phyloP scores from a whole-genome alignment of 306 rosid species.

The Potentilla sterilis region DNA sequence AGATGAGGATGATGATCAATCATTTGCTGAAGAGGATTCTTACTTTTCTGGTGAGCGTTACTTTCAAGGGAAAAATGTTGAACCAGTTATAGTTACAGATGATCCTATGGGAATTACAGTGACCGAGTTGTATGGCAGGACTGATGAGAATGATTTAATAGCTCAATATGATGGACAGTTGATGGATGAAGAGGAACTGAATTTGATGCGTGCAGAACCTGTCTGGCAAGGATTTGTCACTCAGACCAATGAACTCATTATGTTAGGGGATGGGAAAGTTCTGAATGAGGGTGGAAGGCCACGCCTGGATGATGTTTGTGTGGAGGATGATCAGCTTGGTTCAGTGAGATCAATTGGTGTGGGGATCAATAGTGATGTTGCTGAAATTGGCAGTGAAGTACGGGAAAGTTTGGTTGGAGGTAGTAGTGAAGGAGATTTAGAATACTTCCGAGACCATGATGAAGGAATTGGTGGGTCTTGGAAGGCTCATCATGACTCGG shows the following conservation, averaged over 20 bases:
- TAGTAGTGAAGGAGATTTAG: constrained; percentile 81
- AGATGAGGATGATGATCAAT: constrained; percentile 94
- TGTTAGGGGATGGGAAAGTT: constrained; percentile 71
- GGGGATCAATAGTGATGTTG: constrained; percentile 88
- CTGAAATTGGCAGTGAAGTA: constrained; percentile 85
- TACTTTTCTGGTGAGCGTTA: constrained; percentile 90
- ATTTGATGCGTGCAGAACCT: constrained; percentile 84
- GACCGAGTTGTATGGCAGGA: constrained; percentile 70
- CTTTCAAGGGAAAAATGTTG: constrained; percentile 66
- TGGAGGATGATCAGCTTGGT: constrained; percentile 86
- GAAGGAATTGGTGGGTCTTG: constrained; percentile 50
- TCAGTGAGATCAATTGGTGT: constrained; percentile 98
- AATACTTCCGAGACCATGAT: constrained; percentile 65
- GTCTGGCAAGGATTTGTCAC: constrained; percentile 97
- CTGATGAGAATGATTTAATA: constrained; percentile 62
- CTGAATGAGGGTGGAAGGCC: constrained; percentile 59
- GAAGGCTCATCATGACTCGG: constrained; percentile 48
- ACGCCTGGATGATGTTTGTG: constrained; percentile 54
- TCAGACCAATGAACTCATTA: constrained; percentile 68
- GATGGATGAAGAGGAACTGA: constrained; percentile 86
- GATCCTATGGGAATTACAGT: constrained; percentile 65
- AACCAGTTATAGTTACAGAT: constrained; percentile 58
- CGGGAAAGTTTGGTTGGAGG: constrained; percentile 87
- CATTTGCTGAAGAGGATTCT: constrained; percentile 95
- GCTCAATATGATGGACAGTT: constrained; percentile 86